Conservation (phyloP, 495 filamentous ascomycete species). For the Rhizodiscina lignyota region DNA sequence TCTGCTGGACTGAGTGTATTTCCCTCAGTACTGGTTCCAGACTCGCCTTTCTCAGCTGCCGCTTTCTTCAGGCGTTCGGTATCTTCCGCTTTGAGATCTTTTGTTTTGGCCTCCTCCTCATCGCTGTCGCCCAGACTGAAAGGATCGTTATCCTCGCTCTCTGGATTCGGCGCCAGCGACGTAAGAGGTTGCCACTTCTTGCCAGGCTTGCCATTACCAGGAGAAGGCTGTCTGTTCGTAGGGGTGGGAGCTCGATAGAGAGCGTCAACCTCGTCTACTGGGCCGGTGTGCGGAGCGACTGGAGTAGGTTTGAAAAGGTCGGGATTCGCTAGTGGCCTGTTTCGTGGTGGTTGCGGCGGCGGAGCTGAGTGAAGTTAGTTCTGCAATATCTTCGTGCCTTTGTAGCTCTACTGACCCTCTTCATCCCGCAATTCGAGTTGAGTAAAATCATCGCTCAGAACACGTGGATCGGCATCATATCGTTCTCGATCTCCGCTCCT, state of each 20-base stretch:
- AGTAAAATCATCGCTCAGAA: conserved; percentile 83
- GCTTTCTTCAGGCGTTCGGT: conserved; percentile 53
- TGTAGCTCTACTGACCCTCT: conserved; percentile 34
- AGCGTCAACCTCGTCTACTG: conserved; percentile 60
- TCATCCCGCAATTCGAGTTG: conserved; percentile 68
- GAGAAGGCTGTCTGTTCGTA: conserved; percentile 16
- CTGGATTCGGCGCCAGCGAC: conserved; percentile 67
- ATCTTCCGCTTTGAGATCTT: conserved; percentile 48
- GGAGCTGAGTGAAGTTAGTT: conserved; percentile 6
- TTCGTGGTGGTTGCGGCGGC: conserved; percentile 13
- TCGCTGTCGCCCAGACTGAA: conserved; percentile 95
- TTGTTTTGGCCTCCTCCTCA: conserved; percentile 63
- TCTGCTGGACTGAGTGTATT: conserved; percentile 19
- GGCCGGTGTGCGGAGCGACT: conserved; percentile 33
- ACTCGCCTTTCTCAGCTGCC: conserved; percentile 37
- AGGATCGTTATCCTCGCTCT: conserved; percentile 75
- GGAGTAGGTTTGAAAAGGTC: conserved; percentile 60
- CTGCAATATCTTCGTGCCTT: not conserved
- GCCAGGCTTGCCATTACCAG: conserved; percentile 23
- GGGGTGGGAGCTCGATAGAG: conserved; percentile 46
- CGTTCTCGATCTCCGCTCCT: conserved; percentile 70
- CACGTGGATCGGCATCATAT: conserved; percentile 89
- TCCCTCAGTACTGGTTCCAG: conserved; percentile 12
- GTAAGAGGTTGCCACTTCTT: conserved; percentile 97
- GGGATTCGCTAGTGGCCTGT: conserved; percentile 57